Percentiles rank a stretch among this genome's conserved stretches.
Conservation (phyloP, 148 eudicot species). For the Fagopyrum tataricum region DNA sequence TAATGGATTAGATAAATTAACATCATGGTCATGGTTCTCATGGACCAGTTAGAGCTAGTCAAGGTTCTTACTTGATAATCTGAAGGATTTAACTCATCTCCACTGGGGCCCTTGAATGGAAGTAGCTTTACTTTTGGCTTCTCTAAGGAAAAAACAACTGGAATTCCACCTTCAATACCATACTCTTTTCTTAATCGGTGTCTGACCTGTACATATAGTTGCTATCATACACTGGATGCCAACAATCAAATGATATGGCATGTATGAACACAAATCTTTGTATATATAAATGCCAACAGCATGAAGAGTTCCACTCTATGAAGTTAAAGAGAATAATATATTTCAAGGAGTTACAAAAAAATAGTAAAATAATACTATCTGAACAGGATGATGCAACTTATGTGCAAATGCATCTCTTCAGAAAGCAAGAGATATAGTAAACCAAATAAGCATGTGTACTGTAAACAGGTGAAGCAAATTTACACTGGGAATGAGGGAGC, state of each 20-base stretch:
- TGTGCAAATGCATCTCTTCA: not conserved
- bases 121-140: constrained; percentile 96
- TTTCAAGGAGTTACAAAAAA: not conserved
- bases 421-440: not conserved
- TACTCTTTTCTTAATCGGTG: constrained; percentile 76
- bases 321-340: not conserved
- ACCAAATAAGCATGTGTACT: not conserved
- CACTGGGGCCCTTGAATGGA: constrained; percentile 81
- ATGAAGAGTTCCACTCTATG: not conserved
- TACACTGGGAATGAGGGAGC: not conserved
- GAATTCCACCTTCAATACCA: constrained; percentile 97
- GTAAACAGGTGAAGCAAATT: not conserved
- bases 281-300: not conserved
- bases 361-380: not conserved
- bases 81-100: constrained; percentile 91
- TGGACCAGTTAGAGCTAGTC: not conserved
- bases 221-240: not conserved
- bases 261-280: not conserved
- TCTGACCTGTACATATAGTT: constrained; percentile 55
- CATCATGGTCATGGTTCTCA: not conserved
- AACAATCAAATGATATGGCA: constrained; percentile 1
- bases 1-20: not conserved
- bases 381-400: not conserved
- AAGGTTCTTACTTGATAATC: constrained; percentile 78
- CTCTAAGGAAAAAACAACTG: constrained; percentile 93